Percentiles rank a stretch among this genome's conserved stretches.
Conservation (phyloP, 148 eudicot species). For the Rhododendron vialii region DNA sequence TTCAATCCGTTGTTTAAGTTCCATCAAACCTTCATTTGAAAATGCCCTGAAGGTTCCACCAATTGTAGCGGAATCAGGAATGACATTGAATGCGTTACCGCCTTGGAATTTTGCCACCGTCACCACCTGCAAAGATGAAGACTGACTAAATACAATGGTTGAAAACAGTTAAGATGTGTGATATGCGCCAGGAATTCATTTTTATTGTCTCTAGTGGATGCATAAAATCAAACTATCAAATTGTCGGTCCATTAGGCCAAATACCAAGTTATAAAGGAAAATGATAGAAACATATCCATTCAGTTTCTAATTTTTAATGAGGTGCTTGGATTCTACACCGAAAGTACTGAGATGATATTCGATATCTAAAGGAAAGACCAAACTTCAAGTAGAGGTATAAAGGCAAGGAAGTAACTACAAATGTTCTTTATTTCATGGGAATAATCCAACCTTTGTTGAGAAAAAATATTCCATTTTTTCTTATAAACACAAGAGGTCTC, state of each 20-base stretch:
- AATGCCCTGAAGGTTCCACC: slow-evolving; percentile 71
- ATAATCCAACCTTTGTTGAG: background rate
- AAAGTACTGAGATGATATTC: background rate
- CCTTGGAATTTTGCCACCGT: slow-evolving; percentile 66
- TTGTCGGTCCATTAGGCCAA: background rate
- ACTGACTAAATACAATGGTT: background rate
- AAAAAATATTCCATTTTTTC: background rate
- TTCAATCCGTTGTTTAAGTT: slow-evolving; percentile 44
- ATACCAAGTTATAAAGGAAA: too few species aligned
- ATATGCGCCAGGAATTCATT: background rate
- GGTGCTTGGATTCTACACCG: background rate
- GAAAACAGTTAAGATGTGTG: background rate
- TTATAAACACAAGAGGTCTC: background rate
- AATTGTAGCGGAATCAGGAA: slow-evolving; percentile 67
- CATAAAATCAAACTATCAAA: background rate
- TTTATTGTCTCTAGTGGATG: background rate
- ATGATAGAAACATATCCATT: background rate
- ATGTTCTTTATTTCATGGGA: background rate
- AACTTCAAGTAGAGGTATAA: background rate
- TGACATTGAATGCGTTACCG: slow-evolving; percentile 69
- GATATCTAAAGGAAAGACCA: background rate
- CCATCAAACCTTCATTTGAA: slow-evolving; percentile 37
- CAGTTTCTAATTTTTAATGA: background rate
- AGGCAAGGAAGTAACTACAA: background rate
- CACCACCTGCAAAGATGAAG: slow-evolving; percentile 40